A percentile compares a stretch with the other conserved stretches of the same genome.
Evolutionary conservation across 2,329 filamentous ascomycete genomes (phyloP).

Genomic region (Penicillium sp.): DNA sequence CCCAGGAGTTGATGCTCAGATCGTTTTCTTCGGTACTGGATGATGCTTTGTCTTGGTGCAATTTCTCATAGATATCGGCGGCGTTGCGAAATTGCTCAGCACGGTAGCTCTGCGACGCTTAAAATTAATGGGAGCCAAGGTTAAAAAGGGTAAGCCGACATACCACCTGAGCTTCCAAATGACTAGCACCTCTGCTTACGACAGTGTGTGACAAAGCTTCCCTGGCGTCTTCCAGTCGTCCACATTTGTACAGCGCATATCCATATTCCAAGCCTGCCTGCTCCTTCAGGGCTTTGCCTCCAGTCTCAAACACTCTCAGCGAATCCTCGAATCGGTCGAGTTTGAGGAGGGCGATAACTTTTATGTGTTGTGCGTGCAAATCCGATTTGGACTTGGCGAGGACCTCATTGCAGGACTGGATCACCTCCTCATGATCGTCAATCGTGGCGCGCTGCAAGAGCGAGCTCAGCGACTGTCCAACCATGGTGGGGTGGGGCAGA

Average conservation of each 20-base stretch:
- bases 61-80: constrained; percentile 49
- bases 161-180: constrained; percentile 59
- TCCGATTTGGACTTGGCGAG: constrained; percentile 55
- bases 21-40: constrained; percentile 52
- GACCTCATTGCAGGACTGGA: constrained; percentile 53
- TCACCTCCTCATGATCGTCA: constrained; percentile 57
- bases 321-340: constrained; percentile 60
- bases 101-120: constrained; percentile 44
- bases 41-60: constrained; percentile 40
- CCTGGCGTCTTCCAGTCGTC: constrained; percentile 51
- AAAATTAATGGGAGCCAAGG: constrained; percentile 2
- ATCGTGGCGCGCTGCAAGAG: constrained; percentile 54
- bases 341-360: constrained; percentile 56
- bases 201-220: constrained; percentile 43
- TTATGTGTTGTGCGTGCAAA: constrained; percentile 52
- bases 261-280: constrained; percentile 55
- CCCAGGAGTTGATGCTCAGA: constrained; percentile 56
- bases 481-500: constrained; percentile 30
- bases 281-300: constrained; percentile 50
- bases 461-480: constrained; percentile 47
- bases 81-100: constrained; percentile 55
- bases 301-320: constrained; percentile 50
- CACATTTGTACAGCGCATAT: constrained; percentile 59
- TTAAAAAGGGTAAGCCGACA: constrained; percentile 12
- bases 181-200: constrained; percentile 48